Conservation (phyloP, 352 stramenopile species). For the Globisporangium nodosum region DNA sequence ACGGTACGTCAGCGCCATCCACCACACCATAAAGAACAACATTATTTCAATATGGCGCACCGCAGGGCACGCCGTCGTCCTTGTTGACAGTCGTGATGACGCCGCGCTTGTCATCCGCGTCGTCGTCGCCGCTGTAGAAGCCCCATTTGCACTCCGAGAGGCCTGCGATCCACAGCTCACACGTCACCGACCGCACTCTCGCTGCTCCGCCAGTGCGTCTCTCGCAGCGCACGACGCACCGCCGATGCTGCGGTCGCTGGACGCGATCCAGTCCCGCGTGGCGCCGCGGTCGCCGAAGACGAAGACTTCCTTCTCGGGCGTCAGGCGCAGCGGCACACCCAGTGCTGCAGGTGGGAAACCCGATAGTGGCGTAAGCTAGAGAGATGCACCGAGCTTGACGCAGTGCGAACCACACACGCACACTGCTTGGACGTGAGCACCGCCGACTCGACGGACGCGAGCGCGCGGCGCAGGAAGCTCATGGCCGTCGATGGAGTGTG, state of each 20-base stretch:
- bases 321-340: constrained; percentile 67
- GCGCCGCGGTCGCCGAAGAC: constrained; percentile 54
- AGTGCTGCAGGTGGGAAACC: constrained; percentile 31
- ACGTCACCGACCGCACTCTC: neutral
- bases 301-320: constrained; percentile 74
- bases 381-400: too few species aligned
- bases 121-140: constrained; percentile 27
- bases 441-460: constrained; percentile 70
- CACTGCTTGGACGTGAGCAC: constrained; percentile 82
- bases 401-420: constrained; percentile 16
- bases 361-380: neutral
- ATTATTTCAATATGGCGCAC: constrained; percentile 12
- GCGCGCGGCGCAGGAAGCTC: constrained; percentile 63
- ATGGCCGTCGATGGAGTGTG: constrained; percentile 21
- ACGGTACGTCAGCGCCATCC: neutral
- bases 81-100: constrained; percentile 41
- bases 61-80: constrained; percentile 45
- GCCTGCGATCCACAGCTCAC: constrained; percentile 21
- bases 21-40: neutral
- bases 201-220: neutral
- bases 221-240: constrained; percentile 21
- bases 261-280: constrained; percentile 57
- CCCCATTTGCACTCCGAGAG: constrained; percentile 68
- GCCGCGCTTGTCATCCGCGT: constrained; percentile 16
- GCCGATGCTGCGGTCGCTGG: constrained; percentile 76